phyloP scores from a whole-genome alignment of 179 eudicot species.

The Silene vulgaris region DNA sequence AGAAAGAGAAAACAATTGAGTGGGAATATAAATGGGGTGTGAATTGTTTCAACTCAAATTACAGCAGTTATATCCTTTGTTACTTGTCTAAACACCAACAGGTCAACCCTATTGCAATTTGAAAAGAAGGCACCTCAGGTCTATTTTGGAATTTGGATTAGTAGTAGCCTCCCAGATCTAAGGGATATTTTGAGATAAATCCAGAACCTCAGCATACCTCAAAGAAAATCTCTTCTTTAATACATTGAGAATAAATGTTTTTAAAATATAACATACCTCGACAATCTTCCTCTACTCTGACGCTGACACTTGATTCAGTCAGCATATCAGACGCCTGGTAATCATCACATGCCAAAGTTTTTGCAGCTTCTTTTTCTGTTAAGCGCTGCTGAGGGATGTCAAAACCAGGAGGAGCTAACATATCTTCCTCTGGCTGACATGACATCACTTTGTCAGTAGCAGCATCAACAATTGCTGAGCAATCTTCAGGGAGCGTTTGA shows the following conservation, averaged over 20 bases:
- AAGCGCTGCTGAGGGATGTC: constrained; percentile 23
- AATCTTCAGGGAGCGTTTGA: constrained; percentile 9
- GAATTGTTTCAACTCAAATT: not conserved
- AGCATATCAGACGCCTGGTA: constrained; percentile 15
- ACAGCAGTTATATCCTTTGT: too few relatives aligned
- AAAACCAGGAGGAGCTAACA: constrained; percentile 37
- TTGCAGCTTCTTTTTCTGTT: constrained; percentile 19
- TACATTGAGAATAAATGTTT: not conserved
- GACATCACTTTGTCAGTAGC: constrained; percentile 10
- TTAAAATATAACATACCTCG: constrained; percentile 26
- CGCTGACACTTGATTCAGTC: constrained; percentile 18
- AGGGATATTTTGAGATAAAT: not conserved
- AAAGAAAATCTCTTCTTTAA: not conserved
- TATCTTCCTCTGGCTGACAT: constrained; percentile 29
- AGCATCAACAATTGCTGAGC: constrained; percentile 1
- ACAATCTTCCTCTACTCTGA: constrained; percentile 18
- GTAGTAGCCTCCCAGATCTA: not conserved
- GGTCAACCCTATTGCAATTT: not conserved
- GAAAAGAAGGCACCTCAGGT: not conserved
- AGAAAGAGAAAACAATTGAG: not conserved
- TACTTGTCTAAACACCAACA: too few relatives aligned
- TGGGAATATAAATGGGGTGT: not conserved
- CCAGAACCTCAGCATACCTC: not conserved
- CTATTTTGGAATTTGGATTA: not conserved
- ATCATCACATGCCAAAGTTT: constrained; percentile 14